Base-by-base conservation (phyloP, 2,329 filamentous ascomycete species). In the Hortaea werneckii region DNA sequence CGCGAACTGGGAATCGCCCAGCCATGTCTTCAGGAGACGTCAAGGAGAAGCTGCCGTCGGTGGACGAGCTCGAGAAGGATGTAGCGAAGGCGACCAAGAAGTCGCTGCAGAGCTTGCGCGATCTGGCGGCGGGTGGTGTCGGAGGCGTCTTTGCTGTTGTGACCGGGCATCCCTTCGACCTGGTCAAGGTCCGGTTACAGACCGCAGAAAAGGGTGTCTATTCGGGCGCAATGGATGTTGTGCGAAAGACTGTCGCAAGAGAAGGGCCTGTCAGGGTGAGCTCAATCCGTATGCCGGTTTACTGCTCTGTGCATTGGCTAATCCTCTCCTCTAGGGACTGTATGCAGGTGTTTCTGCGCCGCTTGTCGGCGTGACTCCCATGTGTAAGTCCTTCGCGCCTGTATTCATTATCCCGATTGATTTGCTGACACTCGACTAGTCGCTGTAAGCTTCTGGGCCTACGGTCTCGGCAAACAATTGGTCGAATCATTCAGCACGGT, bases 271-370 rank as follows among this genome's bases (percentile, higher is more conserved):
- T 71, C 4, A 72, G 76, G 57, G 75, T 77, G 42, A 51, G 56
- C 42, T 34, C 46, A 50, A n/a, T 40, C 20, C 34, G 11, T 32
- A 29, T 32, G 26, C 9, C 4, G 6, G 47, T 40, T 11, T 5
- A 10, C 10, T 4, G 32, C 32, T 37, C 10, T 10, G 10, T 20
- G 20, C 20, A 20, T 20, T 20, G 20, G 20, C 20, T 20, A 20
- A 20, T 20, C 20, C 20, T 20, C 20, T 20, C 20, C 20, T 20
- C 20, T 70, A 85, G 66, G 92, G 92, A 6, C 67, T 98, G 51
- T 98, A 98, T 67, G 92, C 92, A n/a, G 92, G 92, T 66, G 90
- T 98, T 40, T 92, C 85, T 57, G 92, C 92, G 58, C 92, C 92
- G 39, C 72, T 98, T 51, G 85, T 95, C 7, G 92, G 92, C 44